Evolutionary conservation across 352 stramenopile genomes (phyloP).

Genomic region (Phytophthora crassamura): DNA sequence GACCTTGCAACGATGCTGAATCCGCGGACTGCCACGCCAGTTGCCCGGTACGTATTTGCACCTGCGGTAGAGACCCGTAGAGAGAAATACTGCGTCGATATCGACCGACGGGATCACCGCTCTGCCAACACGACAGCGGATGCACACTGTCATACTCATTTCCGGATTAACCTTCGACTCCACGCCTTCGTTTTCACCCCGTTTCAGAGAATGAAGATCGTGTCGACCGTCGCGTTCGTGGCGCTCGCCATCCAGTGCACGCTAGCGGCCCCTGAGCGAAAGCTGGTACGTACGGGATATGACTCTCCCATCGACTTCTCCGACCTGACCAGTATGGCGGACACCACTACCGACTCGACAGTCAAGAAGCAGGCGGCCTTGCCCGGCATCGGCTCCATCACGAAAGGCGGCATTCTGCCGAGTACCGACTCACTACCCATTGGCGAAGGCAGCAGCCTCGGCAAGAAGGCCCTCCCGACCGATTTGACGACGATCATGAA

Average conservation of each 20-base stretch:
- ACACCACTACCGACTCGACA: background rate
- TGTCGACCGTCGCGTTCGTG: constrained; percentile 26
- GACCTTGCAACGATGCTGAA: too few species aligned
- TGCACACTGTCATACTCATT: constrained; percentile 13
- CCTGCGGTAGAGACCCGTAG: too few species aligned
- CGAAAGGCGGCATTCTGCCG: background rate
- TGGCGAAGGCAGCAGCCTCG: background rate
- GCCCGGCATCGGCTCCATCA: background rate
- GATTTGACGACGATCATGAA: background rate
- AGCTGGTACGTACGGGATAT: too few species aligned
- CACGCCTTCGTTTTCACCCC: constrained; percentile 9
- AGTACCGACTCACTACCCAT: constrained; percentile 1
- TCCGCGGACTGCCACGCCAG: too few species aligned
- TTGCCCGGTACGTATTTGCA: too few species aligned
- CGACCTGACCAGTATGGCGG: background rate
- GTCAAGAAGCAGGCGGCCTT: background rate
- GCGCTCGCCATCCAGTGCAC: constrained; percentile 20
- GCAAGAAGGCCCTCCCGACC: background rate
- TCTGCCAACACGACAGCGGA: too few species aligned
- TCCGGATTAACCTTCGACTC: constrained; percentile 17
- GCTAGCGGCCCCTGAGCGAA: too few species aligned
- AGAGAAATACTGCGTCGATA: too few species aligned
- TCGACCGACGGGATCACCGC: too few species aligned
- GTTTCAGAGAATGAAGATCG: constrained; percentile 33
- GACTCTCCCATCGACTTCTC: too few species aligned